These are phyloP conservation scores for Nosema bombycis DNA, from an alignment of 371 early-diverging fungal genomes.

Conservation along the genomic window DNA sequence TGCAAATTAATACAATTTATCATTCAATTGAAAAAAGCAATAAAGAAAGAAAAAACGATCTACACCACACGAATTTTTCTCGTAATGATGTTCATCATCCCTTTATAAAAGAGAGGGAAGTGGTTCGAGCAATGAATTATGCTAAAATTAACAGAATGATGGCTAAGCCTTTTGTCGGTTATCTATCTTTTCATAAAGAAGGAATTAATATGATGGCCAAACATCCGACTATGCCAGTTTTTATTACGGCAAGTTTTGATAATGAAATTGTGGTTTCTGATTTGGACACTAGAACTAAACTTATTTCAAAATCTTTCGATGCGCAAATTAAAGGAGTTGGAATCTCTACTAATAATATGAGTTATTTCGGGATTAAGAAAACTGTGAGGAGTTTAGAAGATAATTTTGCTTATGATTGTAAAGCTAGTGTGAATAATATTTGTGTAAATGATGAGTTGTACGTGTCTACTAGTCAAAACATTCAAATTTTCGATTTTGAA, in stretches of 20 bases:
- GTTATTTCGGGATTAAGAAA: conserved; percentile 35
- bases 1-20: conserved; percentile 79
- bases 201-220: conserved; percentile 88
- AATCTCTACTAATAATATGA: conserved; percentile 17
- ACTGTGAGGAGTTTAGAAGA: conserved; percentile 16
- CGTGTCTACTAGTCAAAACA: conserved; percentile 11
- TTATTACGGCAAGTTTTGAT: conserved; percentile 53
- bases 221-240: conserved; percentile 69
- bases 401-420: not conserved
- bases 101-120: conserved; percentile 87
- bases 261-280: conserved; percentile 48
- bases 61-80: conserved; percentile 78
- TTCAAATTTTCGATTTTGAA: conserved; percentile 52
- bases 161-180: conserved; percentile 89
- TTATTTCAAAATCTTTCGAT: conserved; percentile 9
- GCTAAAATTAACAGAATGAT: conserved; percentile 88
- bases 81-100: conserved; percentile 82
- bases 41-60: conserved; percentile 76
- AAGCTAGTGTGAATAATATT: conserved; percentile 24
- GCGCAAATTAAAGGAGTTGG: conserved; percentile 36
- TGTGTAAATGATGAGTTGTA: conserved; percentile 18
- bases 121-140: conserved; percentile 85
- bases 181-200: conserved; percentile 80
- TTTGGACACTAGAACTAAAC: conserved; percentile 18
- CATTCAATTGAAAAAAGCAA: conserved; percentile 68